Base-by-base conservation (phyloP, 164 flowering plant species). In the Sextonia rubra region DNA sequence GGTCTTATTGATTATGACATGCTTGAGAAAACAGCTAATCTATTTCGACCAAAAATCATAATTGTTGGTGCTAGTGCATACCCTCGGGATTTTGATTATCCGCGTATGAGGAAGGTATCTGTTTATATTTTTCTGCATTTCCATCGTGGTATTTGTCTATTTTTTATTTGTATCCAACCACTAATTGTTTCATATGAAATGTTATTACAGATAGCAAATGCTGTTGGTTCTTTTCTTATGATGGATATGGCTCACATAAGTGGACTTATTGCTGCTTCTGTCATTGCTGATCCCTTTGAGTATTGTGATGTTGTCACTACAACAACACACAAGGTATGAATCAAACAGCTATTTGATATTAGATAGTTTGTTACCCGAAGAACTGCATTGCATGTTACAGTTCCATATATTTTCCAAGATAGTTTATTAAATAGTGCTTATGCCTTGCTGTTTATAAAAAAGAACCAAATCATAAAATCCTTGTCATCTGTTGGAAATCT, bases 241-340 rank as follows among this genome's bases (percentile, higher is more conserved):
- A 90, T 90, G 94, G 97, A 94, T 76, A 94, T 94, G 98, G 98
- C 97, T 79, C 98, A 94, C 79, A 91, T 94, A 66, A 91, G 97
- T 81, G 97, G 97, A 20, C 90, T 94, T 56, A 94, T 91, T 83
- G 91, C 97, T 84, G 97, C 98, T 74, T 86, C 95, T 71, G 99
- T 94, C 56, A 86, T 91, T 82, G 91, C 84, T 71, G 76, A 94
- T 78, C 99, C 99, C 27, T 94, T 94, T 83, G 91, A 94, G 80
- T 93, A 77, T 69, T 91, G 92, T 84, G 98, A 93, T 80, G 83
- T 93, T 79, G 97, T 93, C 29, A 93, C 98, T 64, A 93, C 98
- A 23, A 94, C 99, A 62, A 94, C 99, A 32, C 99, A 92, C 86
- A 94, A 94, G 97, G 99, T 92, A 74, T 69, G 55, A 12, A 6